These are phyloP conservation scores for Salix exigua DNA, from an alignment of 345 rosid genomes.

Conservation along the genomic window DNA sequence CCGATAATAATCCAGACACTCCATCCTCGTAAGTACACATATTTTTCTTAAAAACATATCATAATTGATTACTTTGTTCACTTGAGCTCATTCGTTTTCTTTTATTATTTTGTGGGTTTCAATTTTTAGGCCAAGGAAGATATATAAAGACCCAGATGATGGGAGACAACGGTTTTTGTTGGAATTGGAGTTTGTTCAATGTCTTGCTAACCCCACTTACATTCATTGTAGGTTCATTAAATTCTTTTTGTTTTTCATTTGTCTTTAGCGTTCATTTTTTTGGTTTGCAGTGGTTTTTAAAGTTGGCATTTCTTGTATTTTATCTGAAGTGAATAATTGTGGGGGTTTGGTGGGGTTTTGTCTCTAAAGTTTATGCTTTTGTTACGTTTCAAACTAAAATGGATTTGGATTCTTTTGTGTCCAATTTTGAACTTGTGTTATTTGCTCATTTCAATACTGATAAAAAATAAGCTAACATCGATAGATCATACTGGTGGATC, in stretches of 20 bases:
- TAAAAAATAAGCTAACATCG: not conserved
- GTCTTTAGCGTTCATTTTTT: not conserved
- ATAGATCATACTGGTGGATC: not conserved
- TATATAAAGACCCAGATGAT: constrained; percentile 83
- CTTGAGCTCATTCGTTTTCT: not conserved
- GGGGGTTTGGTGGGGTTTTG: not conserved
- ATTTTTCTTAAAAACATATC: not conserved
- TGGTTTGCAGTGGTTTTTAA: not conserved
- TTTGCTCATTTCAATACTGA: not conserved
- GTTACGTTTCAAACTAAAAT: not conserved
- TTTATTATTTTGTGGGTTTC: not conserved
- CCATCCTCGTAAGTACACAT: constrained; percentile 10
- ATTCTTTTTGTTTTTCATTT: not conserved
- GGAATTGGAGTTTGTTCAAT: constrained; percentile 89
- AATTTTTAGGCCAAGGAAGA: constrained; percentile 18
- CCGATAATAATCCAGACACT: constrained; percentile 2
- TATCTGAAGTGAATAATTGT: not conserved
- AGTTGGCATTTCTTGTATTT: not conserved
- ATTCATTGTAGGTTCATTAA: constrained; percentile 65
- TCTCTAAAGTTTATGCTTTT: not conserved
- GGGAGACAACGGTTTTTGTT: constrained; percentile 83
- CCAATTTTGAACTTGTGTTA: not conserved
- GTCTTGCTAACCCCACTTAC: constrained; percentile 96
- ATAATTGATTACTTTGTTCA: not conserved
- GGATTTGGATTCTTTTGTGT: not conserved